These are phyloP conservation scores for Durio zibethinus DNA, from an alignment of 345 rosid genomes.

Conservation along the genomic window DNA sequence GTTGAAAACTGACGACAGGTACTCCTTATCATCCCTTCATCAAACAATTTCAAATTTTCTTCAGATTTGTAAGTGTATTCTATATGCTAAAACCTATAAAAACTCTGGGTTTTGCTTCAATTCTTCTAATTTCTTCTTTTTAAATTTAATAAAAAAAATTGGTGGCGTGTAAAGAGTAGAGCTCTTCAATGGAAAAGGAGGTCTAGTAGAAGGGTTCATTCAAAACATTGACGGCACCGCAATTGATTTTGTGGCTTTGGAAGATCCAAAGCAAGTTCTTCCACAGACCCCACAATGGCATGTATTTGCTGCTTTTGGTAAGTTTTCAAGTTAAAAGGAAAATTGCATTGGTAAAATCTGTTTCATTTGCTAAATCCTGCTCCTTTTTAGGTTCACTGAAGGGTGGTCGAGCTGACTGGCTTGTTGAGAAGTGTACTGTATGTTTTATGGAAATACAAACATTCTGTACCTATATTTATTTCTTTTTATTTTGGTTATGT, in stretches of 20 bases:
- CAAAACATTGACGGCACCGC: conserved; percentile 56
- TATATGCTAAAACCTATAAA: background rate
- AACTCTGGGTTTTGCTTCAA: background rate
- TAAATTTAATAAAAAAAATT: too few relatives aligned
- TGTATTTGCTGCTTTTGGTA: conserved; percentile 88
- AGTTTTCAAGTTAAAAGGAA: conserved; percentile 16
- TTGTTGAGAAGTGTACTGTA: conserved; percentile 91
- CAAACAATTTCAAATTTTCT: background rate
- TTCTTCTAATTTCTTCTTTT: background rate
- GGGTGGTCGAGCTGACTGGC: conserved; percentile 98
- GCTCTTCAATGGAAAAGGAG: conserved; percentile 94
- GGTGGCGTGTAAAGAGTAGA: conserved; percentile 58
- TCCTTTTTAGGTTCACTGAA: conserved; percentile 64
- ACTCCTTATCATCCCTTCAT: background rate
- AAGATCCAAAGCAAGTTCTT: conserved; percentile 47
- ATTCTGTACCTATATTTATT: background rate
- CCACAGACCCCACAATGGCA: conserved; percentile 67
- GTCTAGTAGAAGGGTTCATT: conserved; percentile 63
- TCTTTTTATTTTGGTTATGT: background rate
- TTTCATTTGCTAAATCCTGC: background rate
- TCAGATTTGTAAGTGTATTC: background rate
- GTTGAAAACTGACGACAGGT: conserved; percentile 58
- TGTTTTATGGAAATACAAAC: conserved; percentile 18
- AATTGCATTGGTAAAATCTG: background rate
- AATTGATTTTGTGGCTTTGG: conserved; percentile 60